Conservation (phyloP, 352 stramenopile species). For the Phytophthora chlamydospora region DNA sequence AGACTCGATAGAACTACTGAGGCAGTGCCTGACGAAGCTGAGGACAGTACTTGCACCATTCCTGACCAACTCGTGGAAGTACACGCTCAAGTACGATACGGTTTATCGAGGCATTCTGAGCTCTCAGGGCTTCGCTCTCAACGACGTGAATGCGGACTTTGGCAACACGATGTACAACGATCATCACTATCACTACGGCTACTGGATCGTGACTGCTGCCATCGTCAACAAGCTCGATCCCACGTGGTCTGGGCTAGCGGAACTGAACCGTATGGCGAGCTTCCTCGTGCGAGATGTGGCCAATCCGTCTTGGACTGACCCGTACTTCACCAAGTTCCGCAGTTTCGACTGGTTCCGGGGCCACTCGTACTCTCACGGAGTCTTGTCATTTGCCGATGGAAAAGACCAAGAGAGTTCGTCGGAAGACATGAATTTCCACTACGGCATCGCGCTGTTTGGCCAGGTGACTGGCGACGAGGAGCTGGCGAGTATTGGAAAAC, state of each 20-base stretch:
- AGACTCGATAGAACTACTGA: slow-evolving; percentile 3
- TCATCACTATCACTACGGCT: slow-evolving; percentile 44
- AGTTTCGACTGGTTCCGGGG: slow-evolving; percentile 38
- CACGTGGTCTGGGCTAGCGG: slow-evolving; percentile 15
- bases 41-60: slow-evolving; percentile 27
- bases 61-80: slow-evolving; percentile 34
- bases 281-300: slow-evolving; percentile 35
- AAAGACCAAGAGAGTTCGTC: slow-evolving; percentile 45
- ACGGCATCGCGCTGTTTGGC: slow-evolving; percentile 30
- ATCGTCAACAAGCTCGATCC: slow-evolving; percentile 32
- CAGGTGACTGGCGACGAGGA: slow-evolving; percentile 20
- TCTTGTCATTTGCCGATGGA: slow-evolving; percentile 30
- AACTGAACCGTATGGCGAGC: slow-evolving; percentile 30
- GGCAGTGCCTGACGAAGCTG: slow-evolving; percentile 31
- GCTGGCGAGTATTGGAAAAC: slow-evolving; percentile 20
- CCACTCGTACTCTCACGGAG: slow-evolving; percentile 42
- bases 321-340: slow-evolving; percentile 33
- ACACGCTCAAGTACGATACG: slow-evolving; percentile 35
- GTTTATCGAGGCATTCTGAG: slow-evolving; percentile 43
- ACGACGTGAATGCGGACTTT: slow-evolving; percentile 41
- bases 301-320: slow-evolving; percentile 31
- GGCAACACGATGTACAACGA: slow-evolving; percentile 50
- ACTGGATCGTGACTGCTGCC: slow-evolving; percentile 37
- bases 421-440: slow-evolving; percentile 45
- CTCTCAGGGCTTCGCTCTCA: slow-evolving; percentile 32